These are phyloP conservation scores for Geotrichum armillariae DNA, from an alignment of 1,139 yeast species.

Conservation along the genomic window DNA sequence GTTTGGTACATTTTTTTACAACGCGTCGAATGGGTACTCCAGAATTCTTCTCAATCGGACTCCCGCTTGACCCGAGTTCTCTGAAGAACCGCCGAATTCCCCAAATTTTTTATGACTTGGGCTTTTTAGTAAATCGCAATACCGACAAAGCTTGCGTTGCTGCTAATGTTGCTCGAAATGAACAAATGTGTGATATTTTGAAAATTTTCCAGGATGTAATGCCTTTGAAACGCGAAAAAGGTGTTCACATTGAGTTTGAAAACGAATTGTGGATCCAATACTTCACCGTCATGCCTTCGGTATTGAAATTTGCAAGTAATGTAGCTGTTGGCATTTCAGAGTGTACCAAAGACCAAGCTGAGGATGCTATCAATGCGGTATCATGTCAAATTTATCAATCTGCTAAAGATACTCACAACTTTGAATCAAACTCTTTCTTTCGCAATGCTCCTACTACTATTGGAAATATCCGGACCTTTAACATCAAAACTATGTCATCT, in stretches of 20 bases:
- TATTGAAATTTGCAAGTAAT: slow-evolving; percentile 39
- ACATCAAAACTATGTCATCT: slow-evolving; percentile 25
- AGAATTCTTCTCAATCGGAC: too few relatives aligned
- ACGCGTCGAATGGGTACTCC: slow-evolving; percentile 53
- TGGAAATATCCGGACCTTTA: background rate
- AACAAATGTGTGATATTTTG: slow-evolving; percentile 60
- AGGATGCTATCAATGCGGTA: slow-evolving; percentile 29
- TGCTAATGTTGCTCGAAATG: slow-evolving; percentile 36
- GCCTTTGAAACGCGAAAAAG: slow-evolving; percentile 67
- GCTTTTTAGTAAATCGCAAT: slow-evolving; percentile 72
- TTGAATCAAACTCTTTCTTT: background rate
- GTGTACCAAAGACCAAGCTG: slow-evolving; percentile 23
- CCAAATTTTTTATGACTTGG: slow-evolving; percentile 79
- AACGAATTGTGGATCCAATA: slow-evolving; percentile 80
- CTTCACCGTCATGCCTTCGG: slow-evolving; percentile 64
- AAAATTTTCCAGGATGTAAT: slow-evolving; percentile 79
- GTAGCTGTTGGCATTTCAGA: slow-evolving; percentile 38
- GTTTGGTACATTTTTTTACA: slow-evolving; percentile 65
- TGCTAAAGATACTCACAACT: slow-evolving; percentile 30
- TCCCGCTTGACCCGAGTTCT: too few relatives aligned
- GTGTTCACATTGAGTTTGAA: slow-evolving; percentile 87
- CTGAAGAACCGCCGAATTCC: slow-evolving; percentile 80
- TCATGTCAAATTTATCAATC: slow-evolving; percentile 32
- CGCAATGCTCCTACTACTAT: background rate
- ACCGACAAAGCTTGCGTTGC: slow-evolving; percentile 47